phyloP scores from a whole-genome alignment of 768 basidiomycete species.

The Boletus eberwhitei region DNA sequence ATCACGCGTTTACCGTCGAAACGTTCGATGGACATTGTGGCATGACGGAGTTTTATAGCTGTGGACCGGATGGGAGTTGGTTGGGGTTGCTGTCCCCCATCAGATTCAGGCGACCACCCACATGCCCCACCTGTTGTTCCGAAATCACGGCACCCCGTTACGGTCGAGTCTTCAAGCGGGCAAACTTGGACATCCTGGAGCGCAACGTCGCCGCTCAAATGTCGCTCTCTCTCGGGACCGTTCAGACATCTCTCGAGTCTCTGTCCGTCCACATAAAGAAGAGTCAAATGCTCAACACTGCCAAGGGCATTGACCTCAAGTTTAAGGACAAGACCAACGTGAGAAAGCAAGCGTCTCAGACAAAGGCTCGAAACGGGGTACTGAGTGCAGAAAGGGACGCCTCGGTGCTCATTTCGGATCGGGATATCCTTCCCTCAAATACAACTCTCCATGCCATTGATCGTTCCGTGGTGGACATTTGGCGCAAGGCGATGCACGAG shows the following conservation, averaged over 20 bases:
- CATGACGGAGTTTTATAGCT: constrained; percentile 49
- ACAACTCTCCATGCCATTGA: constrained; percentile 31
- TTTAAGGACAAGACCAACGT: constrained; percentile 10
- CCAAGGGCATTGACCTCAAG: constrained; percentile 12
- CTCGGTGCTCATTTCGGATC: constrained; percentile 21
- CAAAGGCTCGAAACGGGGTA: constrained; percentile 7
- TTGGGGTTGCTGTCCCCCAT: constrained; percentile 40
- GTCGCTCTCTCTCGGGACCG: constrained; percentile 39
- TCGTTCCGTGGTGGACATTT: constrained; percentile 30
- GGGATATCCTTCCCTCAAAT: constrained; percentile 28
- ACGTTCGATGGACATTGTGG: constrained; percentile 61
- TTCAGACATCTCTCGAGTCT: constrained; percentile 28
- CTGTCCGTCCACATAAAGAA: constrained; percentile 28
- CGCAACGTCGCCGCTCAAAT: constrained; percentile 54
- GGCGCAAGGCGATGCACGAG: constrained; percentile 37
- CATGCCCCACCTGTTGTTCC: constrained; percentile 60
- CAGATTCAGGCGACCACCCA: constrained; percentile 41
- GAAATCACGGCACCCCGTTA: constrained; percentile 59
- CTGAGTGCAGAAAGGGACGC: constrained; percentile 14
- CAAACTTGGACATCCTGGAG: constrained; percentile 63
- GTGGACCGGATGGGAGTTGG: constrained; percentile 38
- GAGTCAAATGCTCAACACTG: neutral
- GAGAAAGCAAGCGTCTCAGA: constrained; percentile 4
- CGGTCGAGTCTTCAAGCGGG: constrained; percentile 58
- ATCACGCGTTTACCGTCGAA: constrained; percentile 68